Conservation (phyloP, 2,329 filamentous ascomycete genomes). For the Fusarium newnesense region DNA sequence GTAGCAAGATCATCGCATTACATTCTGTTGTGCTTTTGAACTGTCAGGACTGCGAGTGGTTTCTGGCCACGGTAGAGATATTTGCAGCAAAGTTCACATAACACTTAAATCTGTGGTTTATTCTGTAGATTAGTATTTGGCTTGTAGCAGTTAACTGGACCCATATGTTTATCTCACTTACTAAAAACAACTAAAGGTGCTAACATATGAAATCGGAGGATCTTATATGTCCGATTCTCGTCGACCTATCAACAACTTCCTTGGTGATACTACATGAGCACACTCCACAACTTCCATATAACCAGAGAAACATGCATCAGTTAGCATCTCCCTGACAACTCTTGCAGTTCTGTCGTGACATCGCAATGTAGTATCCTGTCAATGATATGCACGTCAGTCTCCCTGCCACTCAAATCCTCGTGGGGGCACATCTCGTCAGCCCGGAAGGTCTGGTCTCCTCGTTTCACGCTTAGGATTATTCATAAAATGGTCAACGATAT, state of each 20-base stretch:
- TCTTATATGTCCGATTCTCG: constrained; percentile 69
- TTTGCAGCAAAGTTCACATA: neutral
- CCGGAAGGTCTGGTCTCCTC: neutral
- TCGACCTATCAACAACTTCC: constrained; percentile 66
- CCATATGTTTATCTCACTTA: neutral
- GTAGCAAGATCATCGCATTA: constrained; percentile 74
- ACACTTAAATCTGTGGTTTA: neutral
- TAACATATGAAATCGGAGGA: neutral
- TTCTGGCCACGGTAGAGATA: neutral
- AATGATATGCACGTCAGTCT: constrained; percentile 78
- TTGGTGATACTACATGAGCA: constrained; percentile 57
- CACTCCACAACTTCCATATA: constrained; percentile 58
- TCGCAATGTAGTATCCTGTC: constrained; percentile 85
- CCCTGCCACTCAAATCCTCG: constrained; percentile 65
- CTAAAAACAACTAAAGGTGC: neutral
- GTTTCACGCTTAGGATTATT: neutral
- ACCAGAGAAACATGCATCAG: constrained; percentile 75
- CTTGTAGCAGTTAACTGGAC: neutral
- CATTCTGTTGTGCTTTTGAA: constrained; percentile 69
- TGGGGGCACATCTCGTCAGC: constrained; percentile 62
- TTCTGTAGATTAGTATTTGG: no score
- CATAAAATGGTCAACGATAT: neutral
- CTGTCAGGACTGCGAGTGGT: neutral
- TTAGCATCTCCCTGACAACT: constrained; percentile 84
- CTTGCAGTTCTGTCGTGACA: constrained; percentile 81